Conservation (phyloP, 371 early-diverging fungal genomes). For the Mucor racemosus region DNA sequence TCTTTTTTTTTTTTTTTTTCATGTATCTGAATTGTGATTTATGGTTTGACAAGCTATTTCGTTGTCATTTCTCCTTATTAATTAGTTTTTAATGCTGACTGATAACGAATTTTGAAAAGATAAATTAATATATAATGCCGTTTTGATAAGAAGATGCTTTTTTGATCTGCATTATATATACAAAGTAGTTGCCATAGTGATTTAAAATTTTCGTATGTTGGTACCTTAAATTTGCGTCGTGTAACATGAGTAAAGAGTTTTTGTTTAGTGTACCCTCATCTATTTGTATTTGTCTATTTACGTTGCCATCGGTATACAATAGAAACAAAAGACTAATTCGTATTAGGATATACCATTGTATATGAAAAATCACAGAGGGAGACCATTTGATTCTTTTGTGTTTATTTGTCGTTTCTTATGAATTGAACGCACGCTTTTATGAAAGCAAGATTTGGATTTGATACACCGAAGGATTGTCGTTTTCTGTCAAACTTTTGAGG, state of each 20-base stretch:
- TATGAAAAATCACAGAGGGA: neutral
- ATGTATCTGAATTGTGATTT: neutral
- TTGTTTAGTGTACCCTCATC: neutral
- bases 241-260: neutral
- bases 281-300: neutral
- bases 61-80: neutral
- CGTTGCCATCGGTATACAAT: neutral
- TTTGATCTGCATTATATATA: neutral
- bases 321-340: neutral
- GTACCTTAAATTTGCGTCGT: constrained; percentile 1
- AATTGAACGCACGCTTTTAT: neutral
- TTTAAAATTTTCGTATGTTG: neutral
- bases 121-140: neutral
- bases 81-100: neutral
- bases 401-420: neutral
- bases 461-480: neutral
- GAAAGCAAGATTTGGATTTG: neutral
- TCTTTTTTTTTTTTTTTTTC: neutral
- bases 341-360: neutral
- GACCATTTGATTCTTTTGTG: neutral
- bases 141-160: neutral
- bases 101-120: neutral
- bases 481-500: constrained; percentile 10
- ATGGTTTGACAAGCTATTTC: neutral
- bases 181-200: neutral